phyloP scores from a whole-genome alignment of 106 monocot species.

The Apostasia ramifera region DNA sequence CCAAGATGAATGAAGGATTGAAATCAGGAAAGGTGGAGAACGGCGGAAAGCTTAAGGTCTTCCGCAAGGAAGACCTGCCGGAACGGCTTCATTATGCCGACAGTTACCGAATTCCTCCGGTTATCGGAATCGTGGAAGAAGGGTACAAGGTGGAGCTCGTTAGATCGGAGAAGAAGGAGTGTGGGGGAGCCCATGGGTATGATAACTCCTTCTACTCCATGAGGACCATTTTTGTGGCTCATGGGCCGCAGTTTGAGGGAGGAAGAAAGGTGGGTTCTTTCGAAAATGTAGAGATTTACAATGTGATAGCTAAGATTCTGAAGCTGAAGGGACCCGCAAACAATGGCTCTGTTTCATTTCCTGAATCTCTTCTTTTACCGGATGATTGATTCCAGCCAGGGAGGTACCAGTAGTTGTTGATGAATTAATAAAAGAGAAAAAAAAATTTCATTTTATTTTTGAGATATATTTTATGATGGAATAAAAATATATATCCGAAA shows the following conservation, averaged over 20 bases:
- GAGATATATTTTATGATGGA: too few species aligned
- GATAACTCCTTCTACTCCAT: slow-evolving; percentile 52
- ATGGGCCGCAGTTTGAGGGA: slow-evolving; percentile 40
- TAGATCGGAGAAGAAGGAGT: slow-evolving; percentile 15
- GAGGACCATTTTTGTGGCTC: slow-evolving; percentile 52
- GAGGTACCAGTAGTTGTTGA: too few species aligned
- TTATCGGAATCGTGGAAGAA: slow-evolving; percentile 50
- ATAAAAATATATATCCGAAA: too few species aligned
- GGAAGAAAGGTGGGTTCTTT: slow-evolving; percentile 44
- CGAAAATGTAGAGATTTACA: slow-evolving; percentile 55
- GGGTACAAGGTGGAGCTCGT: slow-evolving; percentile 37
- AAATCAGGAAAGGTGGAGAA: slow-evolving; percentile 37
- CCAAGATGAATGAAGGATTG: slow-evolving; percentile 44
- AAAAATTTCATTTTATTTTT: too few species aligned
- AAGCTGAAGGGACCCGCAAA: slow-evolving; percentile 38
- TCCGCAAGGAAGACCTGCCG: slow-evolving; percentile 56
- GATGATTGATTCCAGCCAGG: background rate
- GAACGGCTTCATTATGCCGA: slow-evolving; percentile 37
- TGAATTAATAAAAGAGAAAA: too few species aligned
- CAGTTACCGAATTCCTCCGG: slow-evolving; percentile 36
- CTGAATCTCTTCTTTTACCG: slow-evolving; percentile 30
- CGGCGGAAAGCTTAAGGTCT: slow-evolving; percentile 29
- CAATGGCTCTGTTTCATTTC: slow-evolving; percentile 46
- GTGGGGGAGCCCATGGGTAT: slow-evolving; percentile 54
- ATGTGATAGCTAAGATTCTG: slow-evolving; percentile 41